phyloP scores from a whole-genome alignment of 2,329 filamentous ascomycete species.

The Gnomoniopsis smithogilvyi region DNA sequence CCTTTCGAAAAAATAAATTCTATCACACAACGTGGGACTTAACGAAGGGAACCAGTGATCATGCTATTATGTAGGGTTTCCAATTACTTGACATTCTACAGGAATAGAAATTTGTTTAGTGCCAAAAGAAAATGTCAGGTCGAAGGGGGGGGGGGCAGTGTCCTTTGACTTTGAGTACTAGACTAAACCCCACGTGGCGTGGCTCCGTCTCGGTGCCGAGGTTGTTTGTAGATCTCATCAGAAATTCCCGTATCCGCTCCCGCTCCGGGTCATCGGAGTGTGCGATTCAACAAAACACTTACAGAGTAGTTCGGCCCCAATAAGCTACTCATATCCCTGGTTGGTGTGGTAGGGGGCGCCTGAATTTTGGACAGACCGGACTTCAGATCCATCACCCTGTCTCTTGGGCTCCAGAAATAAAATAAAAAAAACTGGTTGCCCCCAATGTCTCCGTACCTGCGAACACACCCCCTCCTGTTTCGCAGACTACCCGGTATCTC shows the following conservation, averaged over 20 bases:
- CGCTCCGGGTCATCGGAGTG: background rate
- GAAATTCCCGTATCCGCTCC: conserved; percentile 6
- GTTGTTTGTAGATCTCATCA: background rate
- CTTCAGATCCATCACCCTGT: too few species aligned
- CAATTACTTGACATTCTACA: too few species aligned
- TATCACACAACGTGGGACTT: too few species aligned
- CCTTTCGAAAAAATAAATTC: too few species aligned
- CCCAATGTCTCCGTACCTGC: conserved; percentile 12
- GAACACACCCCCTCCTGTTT: conserved; percentile 2
- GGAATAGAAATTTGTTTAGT: too few species aligned
- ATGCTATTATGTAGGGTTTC: too few species aligned
- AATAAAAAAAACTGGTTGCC: background rate
- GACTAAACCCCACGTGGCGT: too few species aligned
- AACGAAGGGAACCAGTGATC: too few species aligned
- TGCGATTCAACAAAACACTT: conserved; percentile 7
- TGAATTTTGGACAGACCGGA: background rate
- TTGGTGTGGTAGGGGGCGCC: background rate
- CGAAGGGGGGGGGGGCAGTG: too few species aligned
- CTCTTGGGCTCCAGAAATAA: background rate
- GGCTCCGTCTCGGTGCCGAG: conserved; percentile 4
- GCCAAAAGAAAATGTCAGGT: too few species aligned
- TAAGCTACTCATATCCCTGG: conserved; percentile 1
- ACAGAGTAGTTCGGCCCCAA: conserved; percentile 4
- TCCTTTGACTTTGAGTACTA: too few species aligned
- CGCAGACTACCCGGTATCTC: conserved; percentile 1